Evolutionary conservation across 176 grass and related monocot species (phyloP).

Genomic region (bread wheat (Triticum aestivum)): IWGSC_CS_RefSeq_v2.1 NC_057808.1:418831557-418832056

Average conservation of each 20-base stretch:
- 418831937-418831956: slow-evolving; percentile 27
- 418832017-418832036: slow-evolving; percentile 6
- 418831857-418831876: slow-evolving; percentile 39
- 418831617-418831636: background rate
- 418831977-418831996: slow-evolving; percentile 24
- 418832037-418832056: background rate
- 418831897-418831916: slow-evolving; percentile 10
- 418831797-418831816: background rate
- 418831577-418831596: background rate
- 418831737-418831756: background rate
- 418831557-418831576: background rate
- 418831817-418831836: background rate
- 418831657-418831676: too few relatives aligned
- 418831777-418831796: background rate
- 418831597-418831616: background rate
- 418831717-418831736: background rate
- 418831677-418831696: background rate
- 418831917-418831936: slow-evolving; percentile 21
- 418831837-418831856: slow-evolving; percentile 47
- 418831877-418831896: slow-evolving; percentile 24
- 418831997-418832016: slow-evolving; percentile 2
- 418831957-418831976: background rate
- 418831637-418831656: too few relatives aligned
- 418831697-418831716: background rate
- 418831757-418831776: too few relatives aligned